Evolutionary conservation across 805 yeast genomes (phyloP), one percentile per base, ranked within the genome.

Genomic region (Metschnikowia chrysomelidarum): DNA sequence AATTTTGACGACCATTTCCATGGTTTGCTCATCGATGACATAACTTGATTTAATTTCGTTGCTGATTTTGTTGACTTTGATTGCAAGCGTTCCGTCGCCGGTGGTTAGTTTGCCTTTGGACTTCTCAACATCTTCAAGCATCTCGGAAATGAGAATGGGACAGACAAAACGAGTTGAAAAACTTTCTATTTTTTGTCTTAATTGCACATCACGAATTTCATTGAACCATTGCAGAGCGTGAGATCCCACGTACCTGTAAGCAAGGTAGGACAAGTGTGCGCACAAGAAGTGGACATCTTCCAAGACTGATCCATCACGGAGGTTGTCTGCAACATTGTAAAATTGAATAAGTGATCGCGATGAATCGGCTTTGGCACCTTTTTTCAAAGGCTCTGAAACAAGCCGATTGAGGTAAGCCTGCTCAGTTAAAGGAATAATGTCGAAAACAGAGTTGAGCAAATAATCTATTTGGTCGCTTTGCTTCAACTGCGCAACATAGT

Each of bases 1-100:
- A 6, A 91, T 62, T 27, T 71, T 71, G 41, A 91, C 78, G 0
- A 79, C 73, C 65, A 94, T 75, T 49, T 86, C 95, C 73, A 89
- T 71, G 17, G 75, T 76, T 51, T 88, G 95, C 37, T 89, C 97
- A 57, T 89, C 98, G 38, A 89, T 85, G 29, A 78, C 66, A 56
- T 85, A 88, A 1, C 72, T 64, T 1, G 87, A 81, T 43, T 73
- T 80, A 40, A 89, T 76, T 54, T 87, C 96, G 44, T 77, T 75
- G 2, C 77, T 64, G 4, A 70, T 64, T 34, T 64, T 69, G 52
- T 80, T 82, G 20, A 87, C 69, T 54, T 76, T 82, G 32, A 87
- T 73, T 2, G 73, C 70, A 57, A 77, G 67, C 19, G 70, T 71
- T 11, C 67, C 71, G 36, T 69, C 76, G 15, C 37, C 50, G 13